These are phyloP conservation scores for Pseudozyma sp. DNA, from an alignment of 1,284 basidiomycete species.

Conservation along the genomic window DNA sequence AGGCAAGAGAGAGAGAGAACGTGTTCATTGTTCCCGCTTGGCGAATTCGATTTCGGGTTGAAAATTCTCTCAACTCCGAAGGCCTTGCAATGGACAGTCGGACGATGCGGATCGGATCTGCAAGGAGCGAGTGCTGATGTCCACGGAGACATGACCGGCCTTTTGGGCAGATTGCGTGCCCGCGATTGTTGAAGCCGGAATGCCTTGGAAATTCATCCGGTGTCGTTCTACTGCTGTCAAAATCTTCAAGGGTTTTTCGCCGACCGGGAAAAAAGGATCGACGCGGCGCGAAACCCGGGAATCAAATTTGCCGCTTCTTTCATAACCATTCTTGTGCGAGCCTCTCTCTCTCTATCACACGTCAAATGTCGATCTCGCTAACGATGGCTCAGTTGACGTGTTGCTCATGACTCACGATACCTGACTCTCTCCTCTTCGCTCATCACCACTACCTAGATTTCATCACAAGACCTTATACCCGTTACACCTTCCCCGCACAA, in stretches of 20 bases:
- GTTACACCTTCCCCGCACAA: slow-evolving; percentile 7
- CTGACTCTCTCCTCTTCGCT: background rate
- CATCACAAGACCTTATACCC: slow-evolving; percentile 5
- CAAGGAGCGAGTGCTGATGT: too few species aligned
- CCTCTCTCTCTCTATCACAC: background rate
- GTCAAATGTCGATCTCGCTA: background rate
- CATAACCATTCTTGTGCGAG: background rate
- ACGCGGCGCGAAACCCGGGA: slow-evolving; percentile 7
- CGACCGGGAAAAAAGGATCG: background rate
- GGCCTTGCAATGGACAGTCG: too few species aligned
- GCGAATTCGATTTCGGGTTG: too few species aligned
- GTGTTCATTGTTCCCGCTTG: too few species aligned
- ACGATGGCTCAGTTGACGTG: background rate
- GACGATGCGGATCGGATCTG: too few species aligned
- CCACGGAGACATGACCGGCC: too few species aligned
- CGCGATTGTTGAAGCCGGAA: background rate
- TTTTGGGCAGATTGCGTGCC: too few species aligned
- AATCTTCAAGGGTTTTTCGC: background rate
- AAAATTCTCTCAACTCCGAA: too few species aligned
- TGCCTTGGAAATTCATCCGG: background rate
- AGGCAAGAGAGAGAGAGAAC: too few species aligned
- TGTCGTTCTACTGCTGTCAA: too few species aligned
- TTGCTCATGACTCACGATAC: slow-evolving; percentile 7
- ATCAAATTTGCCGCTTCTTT: slow-evolving; percentile 8
- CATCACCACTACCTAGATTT: slow-evolving; percentile 4